Evolutionary conservation across 106 monocot species (phyloP).

Genomic region (Narthecium ossifragum): DNA sequence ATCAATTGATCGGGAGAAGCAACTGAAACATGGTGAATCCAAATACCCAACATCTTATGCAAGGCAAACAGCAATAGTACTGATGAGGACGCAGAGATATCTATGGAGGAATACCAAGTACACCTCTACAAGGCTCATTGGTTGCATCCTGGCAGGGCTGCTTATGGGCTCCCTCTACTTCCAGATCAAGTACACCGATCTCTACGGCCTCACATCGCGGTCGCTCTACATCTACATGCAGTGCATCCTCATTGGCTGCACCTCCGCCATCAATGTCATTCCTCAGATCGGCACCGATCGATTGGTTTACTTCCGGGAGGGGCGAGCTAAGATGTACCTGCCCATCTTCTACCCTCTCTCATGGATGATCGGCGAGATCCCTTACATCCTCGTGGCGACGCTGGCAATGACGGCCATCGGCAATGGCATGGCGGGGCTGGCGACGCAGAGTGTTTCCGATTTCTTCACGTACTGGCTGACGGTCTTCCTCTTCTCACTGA

Average conservation of each 20-base stretch:
- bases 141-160: not conserved
- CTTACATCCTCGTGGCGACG: constrained; percentile 12
- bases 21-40: not conserved
- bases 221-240: constrained; percentile 20
- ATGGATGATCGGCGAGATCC: constrained; percentile 13
- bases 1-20: not conserved
- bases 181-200: constrained; percentile 1
- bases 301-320: constrained; percentile 9
- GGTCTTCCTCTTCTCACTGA: constrained; percentile 15
- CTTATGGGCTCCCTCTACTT: constrained; percentile 3
- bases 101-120: constrained; percentile 5
- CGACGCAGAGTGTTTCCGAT: not conserved
- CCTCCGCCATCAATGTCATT: constrained; percentile 11
- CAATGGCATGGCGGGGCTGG: constrained; percentile 17
- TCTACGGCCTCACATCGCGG: constrained; percentile 5
- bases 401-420: constrained; percentile 13
- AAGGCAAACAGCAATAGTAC: not conserved
- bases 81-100: constrained; percentile 1
- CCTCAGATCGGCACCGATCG: constrained; percentile 14
- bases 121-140: constrained; percentile 1
- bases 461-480: constrained; percentile 10
- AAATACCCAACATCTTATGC: not conserved
- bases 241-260: constrained; percentile 12
- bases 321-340: constrained; percentile 8
- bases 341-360: constrained; percentile 17